These are phyloP conservation scores for Ajuga chamaepitys DNA, from an alignment of 257 asterid genomes.

Conservation along the genomic window DNA sequence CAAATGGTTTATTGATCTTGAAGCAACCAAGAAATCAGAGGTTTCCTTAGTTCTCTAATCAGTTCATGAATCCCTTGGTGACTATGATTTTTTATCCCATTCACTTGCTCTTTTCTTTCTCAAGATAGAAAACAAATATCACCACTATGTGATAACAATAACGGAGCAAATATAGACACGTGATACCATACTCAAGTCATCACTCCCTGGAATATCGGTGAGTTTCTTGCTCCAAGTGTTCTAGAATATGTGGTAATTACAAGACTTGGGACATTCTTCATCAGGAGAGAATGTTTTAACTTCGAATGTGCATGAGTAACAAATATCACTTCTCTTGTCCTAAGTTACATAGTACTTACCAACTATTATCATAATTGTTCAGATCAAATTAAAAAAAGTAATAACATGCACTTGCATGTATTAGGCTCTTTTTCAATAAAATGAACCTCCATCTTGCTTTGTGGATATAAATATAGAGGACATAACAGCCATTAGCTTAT, in stretches of 20 bases:
- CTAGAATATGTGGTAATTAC: not conserved
- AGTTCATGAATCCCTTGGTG: too few relatives aligned
- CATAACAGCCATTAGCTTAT: not conserved
- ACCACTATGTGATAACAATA: too few relatives aligned
- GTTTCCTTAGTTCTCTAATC: too few relatives aligned
- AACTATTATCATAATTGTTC: not conserved
- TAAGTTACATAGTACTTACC: not conserved
- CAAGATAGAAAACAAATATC: too few relatives aligned
- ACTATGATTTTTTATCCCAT: too few relatives aligned
- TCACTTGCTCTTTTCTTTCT: too few relatives aligned
- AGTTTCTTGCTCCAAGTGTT: slow-evolving; percentile 15
- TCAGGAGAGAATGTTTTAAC: not conserved
- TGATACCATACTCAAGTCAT: slow-evolving; percentile 8
- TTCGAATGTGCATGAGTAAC: slow-evolving; percentile 1
- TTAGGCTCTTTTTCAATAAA: not conserved
- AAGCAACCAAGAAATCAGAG: too few relatives aligned
- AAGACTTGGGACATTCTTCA: not conserved
- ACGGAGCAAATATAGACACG: slow-evolving; percentile 12
- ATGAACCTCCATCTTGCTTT: not conserved
- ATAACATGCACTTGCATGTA: not conserved
- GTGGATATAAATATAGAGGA: not conserved
- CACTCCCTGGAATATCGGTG: slow-evolving; percentile 23
- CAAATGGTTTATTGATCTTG: too few relatives aligned
- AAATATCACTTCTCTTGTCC: not conserved
- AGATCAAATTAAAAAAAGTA: not conserved